Percentiles rank a stretch among this genome's conserved stretches.
Evolutionary conservation across 73 alveolate genomes (phyloP).

Genomic region (Tetrahymena malaccensis): DNA sequence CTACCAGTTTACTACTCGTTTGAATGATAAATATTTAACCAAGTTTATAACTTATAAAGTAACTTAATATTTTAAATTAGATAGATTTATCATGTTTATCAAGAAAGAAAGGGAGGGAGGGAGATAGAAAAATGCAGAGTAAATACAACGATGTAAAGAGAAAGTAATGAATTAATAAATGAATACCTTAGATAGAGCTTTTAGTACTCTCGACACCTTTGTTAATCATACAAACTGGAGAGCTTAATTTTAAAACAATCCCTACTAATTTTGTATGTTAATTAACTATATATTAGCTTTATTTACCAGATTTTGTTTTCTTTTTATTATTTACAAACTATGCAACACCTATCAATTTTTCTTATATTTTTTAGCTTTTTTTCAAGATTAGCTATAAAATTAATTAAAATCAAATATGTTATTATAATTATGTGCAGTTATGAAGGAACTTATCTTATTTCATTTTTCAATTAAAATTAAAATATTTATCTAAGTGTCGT

Average conservation of each 20-base stretch:
- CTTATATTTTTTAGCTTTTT: neutral
- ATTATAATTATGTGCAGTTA: neutral
- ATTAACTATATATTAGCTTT: neutral
- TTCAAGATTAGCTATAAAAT: neutral
- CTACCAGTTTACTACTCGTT: no score
- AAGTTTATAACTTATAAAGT: neutral
- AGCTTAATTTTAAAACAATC: neutral
- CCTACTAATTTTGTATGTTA: neutral
- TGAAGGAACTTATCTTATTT: neutral
- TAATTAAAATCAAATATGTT: neutral
- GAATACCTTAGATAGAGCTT: neutral
- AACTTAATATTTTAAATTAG: neutral
- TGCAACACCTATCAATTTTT: neutral
- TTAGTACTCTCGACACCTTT: neutral
- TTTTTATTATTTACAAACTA: neutral
- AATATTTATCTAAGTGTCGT: neutral
- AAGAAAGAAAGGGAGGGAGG: no score
- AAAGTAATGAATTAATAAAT: no score
- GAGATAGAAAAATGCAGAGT: no score
- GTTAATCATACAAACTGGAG: neutral
- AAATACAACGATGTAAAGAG: no score
- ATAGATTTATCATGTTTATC: neutral
- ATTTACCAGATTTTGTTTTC: neutral
- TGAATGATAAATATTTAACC: neutral
- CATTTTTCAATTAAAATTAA: neutral